A percentile compares a stretch with the other conserved stretches of the same genome.
Conservation (phyloP, 768 basidiomycete species). For the Termitomyces sp. region DNA sequence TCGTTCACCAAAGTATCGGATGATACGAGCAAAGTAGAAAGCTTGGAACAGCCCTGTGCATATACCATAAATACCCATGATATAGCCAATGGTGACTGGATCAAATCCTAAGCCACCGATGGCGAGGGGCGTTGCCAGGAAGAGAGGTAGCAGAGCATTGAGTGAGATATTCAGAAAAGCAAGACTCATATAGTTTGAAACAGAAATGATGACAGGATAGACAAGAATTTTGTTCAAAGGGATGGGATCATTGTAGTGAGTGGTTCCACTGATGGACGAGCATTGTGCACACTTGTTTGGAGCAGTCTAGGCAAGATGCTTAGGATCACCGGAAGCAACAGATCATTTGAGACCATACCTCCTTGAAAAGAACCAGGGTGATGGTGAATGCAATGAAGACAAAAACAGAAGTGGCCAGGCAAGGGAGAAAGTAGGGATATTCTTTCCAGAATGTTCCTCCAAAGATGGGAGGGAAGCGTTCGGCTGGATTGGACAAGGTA, state of each 20-base stretch:
- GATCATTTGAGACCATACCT: constrained; percentile 23
- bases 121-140: constrained; percentile 59
- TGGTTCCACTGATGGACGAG: background rate
- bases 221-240: constrained; percentile 36
- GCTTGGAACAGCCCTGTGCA: constrained; percentile 34
- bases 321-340: background rate
- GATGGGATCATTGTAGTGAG: constrained; percentile 21
- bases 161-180: constrained; percentile 56
- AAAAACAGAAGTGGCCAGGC: constrained; percentile 33
- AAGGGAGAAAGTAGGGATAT: constrained; percentile 77
- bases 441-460: constrained; percentile 47
- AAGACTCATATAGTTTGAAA: constrained; percentile 63
- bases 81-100: constrained; percentile 59
- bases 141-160: constrained; percentile 57
- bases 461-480: constrained; percentile 60
- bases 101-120: constrained; percentile 62
- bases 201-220: constrained; percentile 58
- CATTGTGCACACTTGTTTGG: constrained; percentile 5
- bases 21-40: constrained; percentile 32
- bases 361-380: constrained; percentile 33
- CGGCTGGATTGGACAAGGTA: constrained; percentile 54
- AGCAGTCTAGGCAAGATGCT: constrained; percentile 19
- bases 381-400: constrained; percentile 28
- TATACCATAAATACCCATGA: constrained; percentile 38
- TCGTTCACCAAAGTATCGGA: constrained; percentile 36